Evolutionary conservation across 2,329 filamentous ascomycete species (phyloP).

Genomic region (Decorospora gaudefroyi): DNA sequence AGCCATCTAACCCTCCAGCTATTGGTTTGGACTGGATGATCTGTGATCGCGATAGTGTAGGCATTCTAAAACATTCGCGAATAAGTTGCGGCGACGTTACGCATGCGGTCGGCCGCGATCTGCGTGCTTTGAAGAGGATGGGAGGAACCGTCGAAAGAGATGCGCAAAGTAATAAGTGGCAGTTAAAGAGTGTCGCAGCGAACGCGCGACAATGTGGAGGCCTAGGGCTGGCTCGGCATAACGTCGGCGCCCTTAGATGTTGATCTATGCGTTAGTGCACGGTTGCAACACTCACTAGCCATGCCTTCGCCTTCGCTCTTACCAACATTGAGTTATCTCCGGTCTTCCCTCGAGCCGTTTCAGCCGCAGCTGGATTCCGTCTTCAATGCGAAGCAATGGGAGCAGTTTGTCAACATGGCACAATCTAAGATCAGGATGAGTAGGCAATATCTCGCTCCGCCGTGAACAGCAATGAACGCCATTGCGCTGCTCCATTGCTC

Average conservation of each 20-base stretch:
- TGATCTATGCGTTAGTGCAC: too few relatives aligned
- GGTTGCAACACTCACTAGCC: too few relatives aligned
- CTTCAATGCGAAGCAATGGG: conserved; percentile 17
- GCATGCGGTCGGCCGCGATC: not conserved
- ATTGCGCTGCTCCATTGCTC: too few relatives aligned
- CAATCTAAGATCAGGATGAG: conserved; percentile 8
- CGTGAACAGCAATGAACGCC: too few relatives aligned
- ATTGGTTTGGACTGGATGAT: conserved; percentile 1
- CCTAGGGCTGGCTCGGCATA: not conserved
- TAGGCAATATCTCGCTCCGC: conserved; percentile 17
- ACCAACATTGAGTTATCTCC: too few relatives aligned
- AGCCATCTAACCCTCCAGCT: conserved; percentile 9
- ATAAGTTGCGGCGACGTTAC: conserved; percentile 3
- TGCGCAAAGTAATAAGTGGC: not conserved
- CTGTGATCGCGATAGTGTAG: conserved; percentile 1
- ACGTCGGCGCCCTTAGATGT: too few relatives aligned
- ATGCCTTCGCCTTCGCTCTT: too few relatives aligned
- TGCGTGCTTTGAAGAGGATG: not conserved
- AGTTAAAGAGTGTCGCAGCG: not conserved
- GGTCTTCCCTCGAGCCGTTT: too few relatives aligned
- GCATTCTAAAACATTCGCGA: not conserved
- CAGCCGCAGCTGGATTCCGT: not conserved
- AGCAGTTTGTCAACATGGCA: conserved; percentile 15
- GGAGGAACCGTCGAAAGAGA: not conserved
- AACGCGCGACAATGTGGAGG: not conserved